Base-by-base conservation (phyloP, 177 flowering plant genomes). In the Vitis hybrid region DNA sequence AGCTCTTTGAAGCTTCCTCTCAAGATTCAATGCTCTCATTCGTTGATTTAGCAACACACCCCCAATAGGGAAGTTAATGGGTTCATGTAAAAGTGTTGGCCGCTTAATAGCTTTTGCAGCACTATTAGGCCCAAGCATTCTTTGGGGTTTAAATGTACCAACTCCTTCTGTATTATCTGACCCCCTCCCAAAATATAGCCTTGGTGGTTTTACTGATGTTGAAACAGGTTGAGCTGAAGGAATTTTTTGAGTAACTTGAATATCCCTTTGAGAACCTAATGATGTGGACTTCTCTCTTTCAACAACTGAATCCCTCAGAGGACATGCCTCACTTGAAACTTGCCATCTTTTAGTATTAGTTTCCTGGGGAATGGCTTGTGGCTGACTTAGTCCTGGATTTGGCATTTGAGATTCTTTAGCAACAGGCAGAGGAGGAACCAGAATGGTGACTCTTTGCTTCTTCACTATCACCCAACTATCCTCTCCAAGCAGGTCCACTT, bases 381-480 rank as follows among this genome's bases (percentile, higher is more conserved):
- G 49, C 19, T 79, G 79, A 56, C 58, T 64, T 66, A 75, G 72
- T 64, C 66, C 68, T 10, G 74, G 68, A 73, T 72, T 69, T 68
- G 66, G 76, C 59, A 63, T 30, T 40, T 63, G 40, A 19, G 78
- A 70, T 21, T 68, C 76, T 64, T 72, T 57, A 26, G 78, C 71
- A n/a, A 10, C 62, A 56, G 86, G 82, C 48, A 83, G 69, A 13
- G 94, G 83, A 71, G 98, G 96, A 70, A 95, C 70, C 72, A 85
- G 68, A 71, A 95, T 90, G 32, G 81, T 92, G 56, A 94, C 79
- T 83, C 75, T 87, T 81, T 91, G 97, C 83, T 89, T 92, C 85
- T 90, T 94, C 61, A 94, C 97, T 7, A 92, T 74, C 30, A 91
- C 85, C 99, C 99, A 94, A 55, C 80, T 70, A 49, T 80, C 87